Evolutionary conservation across 768 basidiomycete species (phyloP).

Genomic region (Rhodotorula diobovata): DNA sequence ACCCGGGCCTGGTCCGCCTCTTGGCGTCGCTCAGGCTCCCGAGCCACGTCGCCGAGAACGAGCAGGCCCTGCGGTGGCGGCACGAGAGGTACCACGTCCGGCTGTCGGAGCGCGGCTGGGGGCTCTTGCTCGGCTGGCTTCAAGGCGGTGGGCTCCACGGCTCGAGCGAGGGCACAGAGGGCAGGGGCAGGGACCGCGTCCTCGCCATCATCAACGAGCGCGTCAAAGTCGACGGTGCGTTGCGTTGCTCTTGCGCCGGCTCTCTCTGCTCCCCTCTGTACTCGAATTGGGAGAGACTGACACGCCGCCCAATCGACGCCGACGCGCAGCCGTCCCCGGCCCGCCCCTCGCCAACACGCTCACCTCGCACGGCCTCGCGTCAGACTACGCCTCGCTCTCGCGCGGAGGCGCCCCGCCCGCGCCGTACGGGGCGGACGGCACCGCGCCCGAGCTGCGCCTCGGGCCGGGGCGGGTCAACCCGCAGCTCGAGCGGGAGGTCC

Average conservation of each 20-base stretch:
- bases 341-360: conserved; percentile 61
- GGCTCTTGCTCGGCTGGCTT: conserved; percentile 88
- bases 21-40: conserved; percentile 75
- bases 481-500: conserved; percentile 73
- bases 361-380: conserved; percentile 54
- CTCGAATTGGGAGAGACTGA: neutral
- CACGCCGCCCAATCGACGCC: neutral
- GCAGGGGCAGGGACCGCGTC: conserved; percentile 80
- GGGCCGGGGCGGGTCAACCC: conserved; percentile 75
- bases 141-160: conserved; percentile 65
- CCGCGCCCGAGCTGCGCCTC: conserved; percentile 59
- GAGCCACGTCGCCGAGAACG: conserved; percentile 75
- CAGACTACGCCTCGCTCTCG: conserved; percentile 23
- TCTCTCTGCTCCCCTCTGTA: neutral
- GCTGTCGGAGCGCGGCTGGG: conserved; percentile 86
- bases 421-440: neutral
- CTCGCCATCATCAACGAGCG: conserved; percentile 93
- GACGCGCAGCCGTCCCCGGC: conserved; percentile 59
- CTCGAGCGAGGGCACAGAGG: conserved; percentile 32
- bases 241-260: no score
- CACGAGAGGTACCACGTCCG: conserved; percentile 84
- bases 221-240: conserved; percentile 78
- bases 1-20: conserved; percentile 67
- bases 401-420: conserved; percentile 10
- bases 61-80: conserved; percentile 75